These are phyloP conservation scores for Sugiyamaella novakii DNA, from an alignment of 1,139 yeast species.

Conservation along the genomic window DNA sequence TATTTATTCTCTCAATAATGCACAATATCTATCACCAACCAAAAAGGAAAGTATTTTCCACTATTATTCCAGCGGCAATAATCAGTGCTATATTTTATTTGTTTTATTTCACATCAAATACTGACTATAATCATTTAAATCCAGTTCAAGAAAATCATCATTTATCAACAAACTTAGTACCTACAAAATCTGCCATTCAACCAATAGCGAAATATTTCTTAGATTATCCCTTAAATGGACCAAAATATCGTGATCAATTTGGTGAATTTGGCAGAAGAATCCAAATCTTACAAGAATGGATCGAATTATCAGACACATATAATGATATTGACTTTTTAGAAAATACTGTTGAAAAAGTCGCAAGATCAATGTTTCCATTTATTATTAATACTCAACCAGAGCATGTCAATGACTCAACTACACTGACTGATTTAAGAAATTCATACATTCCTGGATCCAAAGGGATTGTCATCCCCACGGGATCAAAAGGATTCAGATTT, in stretches of 20 bases:
- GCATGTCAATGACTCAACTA: conserved; percentile 2
- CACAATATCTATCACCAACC: too few relatives aligned
- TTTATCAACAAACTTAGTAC: neutral
- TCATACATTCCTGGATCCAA: conserved; percentile 15
- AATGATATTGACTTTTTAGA: conserved; percentile 5
- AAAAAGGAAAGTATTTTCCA: conserved; percentile 2
- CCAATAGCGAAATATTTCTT: conserved; percentile 12
- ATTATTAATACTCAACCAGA: neutral
- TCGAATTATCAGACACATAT: neutral
- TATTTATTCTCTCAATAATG: too few relatives aligned
- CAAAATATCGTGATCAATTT: conserved; percentile 14
- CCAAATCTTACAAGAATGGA: conserved; percentile 11
- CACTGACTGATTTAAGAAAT: conserved; percentile 4
- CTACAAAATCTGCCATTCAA: conserved; percentile 2
- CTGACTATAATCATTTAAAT: neutral
- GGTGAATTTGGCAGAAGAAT: conserved; percentile 13
- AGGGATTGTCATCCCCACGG: conserved; percentile 12
- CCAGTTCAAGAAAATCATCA: neutral
- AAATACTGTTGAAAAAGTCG: conserved; percentile 10
- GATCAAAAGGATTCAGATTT: neutral
- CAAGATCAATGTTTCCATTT: conserved; percentile 11
- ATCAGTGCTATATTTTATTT: conserved; percentile 4
- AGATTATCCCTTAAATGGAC: conserved; percentile 12
- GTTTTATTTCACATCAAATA: conserved; percentile 1
- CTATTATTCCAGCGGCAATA: conserved; percentile 1